Conservation (phyloP, 805 yeast genomes). For the Nakazawaea peltata region DNA sequence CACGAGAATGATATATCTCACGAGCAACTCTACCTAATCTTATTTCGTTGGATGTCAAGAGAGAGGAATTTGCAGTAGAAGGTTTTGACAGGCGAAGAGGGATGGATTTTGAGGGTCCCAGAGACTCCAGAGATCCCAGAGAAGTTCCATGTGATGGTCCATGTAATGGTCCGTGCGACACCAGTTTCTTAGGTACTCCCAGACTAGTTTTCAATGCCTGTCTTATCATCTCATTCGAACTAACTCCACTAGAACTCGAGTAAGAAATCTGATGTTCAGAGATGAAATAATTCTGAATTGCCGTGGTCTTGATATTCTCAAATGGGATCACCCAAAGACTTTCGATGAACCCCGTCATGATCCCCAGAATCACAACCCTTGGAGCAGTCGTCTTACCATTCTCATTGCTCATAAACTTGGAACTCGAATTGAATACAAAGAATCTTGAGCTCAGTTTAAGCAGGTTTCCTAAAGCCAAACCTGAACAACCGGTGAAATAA, state of each 20-base stretch:
- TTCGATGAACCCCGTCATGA: slow-evolving; percentile 77
- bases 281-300: slow-evolving; percentile 60
- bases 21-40: slow-evolving; percentile 48
- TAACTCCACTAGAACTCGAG: neutral
- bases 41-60: slow-evolving; percentile 30
- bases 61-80: slow-evolving; percentile 16
- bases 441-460: slow-evolving; percentile 70
- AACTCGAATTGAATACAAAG: slow-evolving; percentile 64
- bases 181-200: neutral
- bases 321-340: slow-evolving; percentile 83
- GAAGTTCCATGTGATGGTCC: too few species aligned
- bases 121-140: too few species aligned
- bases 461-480: slow-evolving; percentile 67
- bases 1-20: slow-evolving; percentile 68
- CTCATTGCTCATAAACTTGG: slow-evolving; percentile 56
- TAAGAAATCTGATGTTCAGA: slow-evolving; percentile 1
- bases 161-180: too few species aligned
- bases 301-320: slow-evolving; percentile 73
- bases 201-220: slow-evolving; percentile 2
- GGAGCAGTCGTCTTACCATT: slow-evolving; percentile 67
- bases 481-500: slow-evolving; percentile 57
- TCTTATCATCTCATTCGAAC: slow-evolving; percentile 4
- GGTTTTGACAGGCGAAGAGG: slow-evolving; percentile 7
- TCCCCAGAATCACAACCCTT: slow-evolving; percentile 74
- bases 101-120: neutral